These are phyloP conservation scores for Xylaria sp. DNA, from an alignment of 2,329 filamentous ascomycete species.

Conservation along the genomic window DNA sequence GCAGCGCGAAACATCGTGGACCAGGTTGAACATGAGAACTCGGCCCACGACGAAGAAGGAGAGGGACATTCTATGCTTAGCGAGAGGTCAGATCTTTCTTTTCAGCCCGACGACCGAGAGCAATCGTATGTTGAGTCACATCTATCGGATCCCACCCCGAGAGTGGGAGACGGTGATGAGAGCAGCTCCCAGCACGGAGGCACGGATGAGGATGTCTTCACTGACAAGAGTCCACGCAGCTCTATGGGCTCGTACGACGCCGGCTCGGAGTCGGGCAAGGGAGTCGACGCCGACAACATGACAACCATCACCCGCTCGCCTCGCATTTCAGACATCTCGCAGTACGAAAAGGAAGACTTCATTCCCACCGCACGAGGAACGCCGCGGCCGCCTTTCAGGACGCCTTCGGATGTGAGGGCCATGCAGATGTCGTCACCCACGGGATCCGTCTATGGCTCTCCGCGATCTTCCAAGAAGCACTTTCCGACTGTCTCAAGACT, in stretches of 20 bases:
- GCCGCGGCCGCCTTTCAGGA: slow-evolving; percentile 73
- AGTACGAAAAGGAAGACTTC: slow-evolving; percentile 60
- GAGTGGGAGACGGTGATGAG: slow-evolving; percentile 52
- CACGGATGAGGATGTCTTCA: slow-evolving; percentile 68
- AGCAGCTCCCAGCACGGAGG: slow-evolving; percentile 63
- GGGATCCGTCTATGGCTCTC: slow-evolving; percentile 63
- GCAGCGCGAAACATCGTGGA: slow-evolving; percentile 58
- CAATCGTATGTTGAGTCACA: slow-evolving; percentile 45
- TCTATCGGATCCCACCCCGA: slow-evolving; percentile 30
- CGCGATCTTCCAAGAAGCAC: slow-evolving; percentile 63
- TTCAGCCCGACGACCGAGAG: slow-evolving; percentile 45
- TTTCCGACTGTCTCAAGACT: slow-evolving; percentile 65
- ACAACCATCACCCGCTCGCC: slow-evolving; percentile 53
- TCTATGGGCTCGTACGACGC: slow-evolving; percentile 64
- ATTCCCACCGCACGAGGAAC: slow-evolving; percentile 67
- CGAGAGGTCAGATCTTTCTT: slow-evolving; percentile 47
- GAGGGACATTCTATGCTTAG: slow-evolving; percentile 50
- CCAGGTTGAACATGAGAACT: slow-evolving; percentile 22
- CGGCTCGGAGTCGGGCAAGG: slow-evolving; percentile 49
- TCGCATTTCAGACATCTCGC: slow-evolving; percentile 63
- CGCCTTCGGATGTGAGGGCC: slow-evolving; percentile 74
- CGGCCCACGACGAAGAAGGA: slow-evolving; percentile 33
- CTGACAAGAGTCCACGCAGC: slow-evolving; percentile 66
- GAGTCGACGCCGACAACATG: slow-evolving; percentile 47
- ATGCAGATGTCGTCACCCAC: slow-evolving; percentile 78